These are phyloP conservation scores for Phytophthora colocasiae DNA, from an alignment of 352 stramenopile genomes.

Conservation along the genomic window DNA sequence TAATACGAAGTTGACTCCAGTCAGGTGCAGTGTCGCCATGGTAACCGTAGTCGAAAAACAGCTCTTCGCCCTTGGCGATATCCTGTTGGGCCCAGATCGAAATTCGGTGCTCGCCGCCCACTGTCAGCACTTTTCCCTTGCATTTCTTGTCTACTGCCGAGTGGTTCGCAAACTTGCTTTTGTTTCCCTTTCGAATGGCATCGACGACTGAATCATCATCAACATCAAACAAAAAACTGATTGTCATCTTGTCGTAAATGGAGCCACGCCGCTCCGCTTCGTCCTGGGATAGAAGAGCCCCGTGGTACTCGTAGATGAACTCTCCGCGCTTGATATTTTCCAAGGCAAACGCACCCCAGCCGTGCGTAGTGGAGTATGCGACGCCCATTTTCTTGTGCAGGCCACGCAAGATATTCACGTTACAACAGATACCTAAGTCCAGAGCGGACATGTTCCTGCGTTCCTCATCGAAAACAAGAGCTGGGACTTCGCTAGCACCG, in stretches of 20 bases:
- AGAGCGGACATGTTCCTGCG: conserved; percentile 44
- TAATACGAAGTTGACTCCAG: conserved; percentile 71
- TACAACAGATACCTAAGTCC: conserved; percentile 72
- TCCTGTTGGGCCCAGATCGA: conserved; percentile 92
- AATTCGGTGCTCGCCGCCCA: conserved; percentile 90
- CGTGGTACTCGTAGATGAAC: conserved; percentile 79
- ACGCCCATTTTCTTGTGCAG: conserved; percentile 69
- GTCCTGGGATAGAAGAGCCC: conserved; percentile 70
- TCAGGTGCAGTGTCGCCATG: conserved; percentile 63
- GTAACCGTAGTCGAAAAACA: conserved; percentile 81
- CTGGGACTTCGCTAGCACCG: conserved; percentile 62
- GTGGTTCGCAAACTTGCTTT: conserved; percentile 93
- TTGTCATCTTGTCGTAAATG: conserved; percentile 89
- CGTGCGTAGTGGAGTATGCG: conserved; percentile 66
- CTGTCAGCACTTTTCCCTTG: conserved; percentile 77
- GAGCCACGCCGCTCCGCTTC: conserved; percentile 75
- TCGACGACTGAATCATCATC: conserved; percentile 92
- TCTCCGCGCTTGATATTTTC: conserved; percentile 69
- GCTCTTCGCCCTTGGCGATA: conserved; percentile 83
- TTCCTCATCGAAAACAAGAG: conserved; percentile 49
- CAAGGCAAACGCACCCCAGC: conserved; percentile 68
- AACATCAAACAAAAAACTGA: conserved; percentile 93
- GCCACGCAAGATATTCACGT: conserved; percentile 68
- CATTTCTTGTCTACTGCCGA: conserved; percentile 74
- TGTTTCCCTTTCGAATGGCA: conserved; percentile 93